Evolutionary conservation across 306 rosid species (phyloP), one percentile per base, ranked within the genome.

Genomic region (Leucaena leucocephala): DNA sequence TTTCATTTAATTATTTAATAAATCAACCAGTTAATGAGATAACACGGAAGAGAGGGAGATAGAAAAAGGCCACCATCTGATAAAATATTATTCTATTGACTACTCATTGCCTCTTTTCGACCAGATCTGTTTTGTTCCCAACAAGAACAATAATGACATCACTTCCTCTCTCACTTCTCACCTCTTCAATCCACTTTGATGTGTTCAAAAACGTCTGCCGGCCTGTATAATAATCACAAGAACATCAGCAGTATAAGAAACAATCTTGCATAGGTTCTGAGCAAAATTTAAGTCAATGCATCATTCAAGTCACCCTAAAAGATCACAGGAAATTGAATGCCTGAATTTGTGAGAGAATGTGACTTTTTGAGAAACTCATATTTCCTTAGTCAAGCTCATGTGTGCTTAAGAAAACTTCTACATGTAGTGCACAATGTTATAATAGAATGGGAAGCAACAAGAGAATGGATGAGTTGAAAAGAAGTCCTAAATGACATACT

Each of bases 41-140:
- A 48, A 79, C 7, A 27, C 27, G 27, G 27, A 27, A 27, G 27
- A 27, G 27, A 27, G 27, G 1, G 27, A 27, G 27, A 27, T 27
- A 27, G 27, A 27, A 27, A 27, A 27, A 27, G 27, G 27, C 27
- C 78, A 79, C 71, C 15, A 14, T 42, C 57, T 34, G 48, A 40
- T 40, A 57, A 59, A 73, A 59, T 40, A 69, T 36, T 65, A 34
- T 71, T 71, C 70, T 61, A 16, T 80, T 80, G 12, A 54, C 42
- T 67, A 19, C 10, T 21, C 15, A 48, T 70, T 80, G 83, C 89
- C 89, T 83, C 80, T 86, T 86, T 70, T 86, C 89, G 21, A 86
- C 87, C 48, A 86, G 89, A 76, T 86, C 89, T 52, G 87, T 86
- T 78, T 86, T 86, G 79, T 86, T 83, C 76, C 89, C 89, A 65